Base-by-base conservation (phyloP, 768 basidiomycete genomes). In the Tulasnella sp. region DNA sequence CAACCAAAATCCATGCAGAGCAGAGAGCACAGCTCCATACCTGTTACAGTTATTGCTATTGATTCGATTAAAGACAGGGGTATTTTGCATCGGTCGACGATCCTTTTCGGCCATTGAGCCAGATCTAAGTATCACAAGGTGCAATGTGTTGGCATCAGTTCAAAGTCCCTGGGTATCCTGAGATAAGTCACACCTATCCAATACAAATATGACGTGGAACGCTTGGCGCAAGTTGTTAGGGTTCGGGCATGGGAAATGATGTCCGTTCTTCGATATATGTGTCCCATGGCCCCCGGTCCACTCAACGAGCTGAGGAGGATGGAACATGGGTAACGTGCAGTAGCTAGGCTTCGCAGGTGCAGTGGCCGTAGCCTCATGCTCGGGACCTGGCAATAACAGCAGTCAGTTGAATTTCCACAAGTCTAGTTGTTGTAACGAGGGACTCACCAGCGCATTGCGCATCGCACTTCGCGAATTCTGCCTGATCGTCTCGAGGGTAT, bases 181-280 rank as follows among this genome's bases (percentile, higher is more conserved):
- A n/a, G n/a, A n/a, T n/a, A n/a, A n/a, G n/a, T n/a, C n/a, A n/a
- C 49, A 78, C 78, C 69, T 73, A 58, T 81, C 81, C 61, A 79
- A 76, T n/a, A 80, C 77, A 51, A 81, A 82, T n/a, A 80, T 77
- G 7, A 84, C 80, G 66, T 84, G 81, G 70, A 77, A 64, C 0
- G 82, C 74, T 64, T 78, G 80, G n/a, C 76, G 77, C 68, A 78
- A 67, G 9, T 76, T 72, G 0, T 72, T 72, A 1, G 82, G 83
- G 63, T 83, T 80, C 51, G 72, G 72, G 69, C 82, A 83, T 0
- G 67, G 27, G 60, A 80, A 83, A 10, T 72, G 62, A 65, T 83
- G 82, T 0, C 83, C 82, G 49, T 84, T 81, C 19, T 70, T 70
- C 2, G 81, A 83, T 42, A 80, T 62, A 64, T 84, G 78, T 5